These are phyloP conservation scores for Anacardium occidentale DNA, from an alignment of 345 rosid species.

Conservation along the genomic window DNA sequence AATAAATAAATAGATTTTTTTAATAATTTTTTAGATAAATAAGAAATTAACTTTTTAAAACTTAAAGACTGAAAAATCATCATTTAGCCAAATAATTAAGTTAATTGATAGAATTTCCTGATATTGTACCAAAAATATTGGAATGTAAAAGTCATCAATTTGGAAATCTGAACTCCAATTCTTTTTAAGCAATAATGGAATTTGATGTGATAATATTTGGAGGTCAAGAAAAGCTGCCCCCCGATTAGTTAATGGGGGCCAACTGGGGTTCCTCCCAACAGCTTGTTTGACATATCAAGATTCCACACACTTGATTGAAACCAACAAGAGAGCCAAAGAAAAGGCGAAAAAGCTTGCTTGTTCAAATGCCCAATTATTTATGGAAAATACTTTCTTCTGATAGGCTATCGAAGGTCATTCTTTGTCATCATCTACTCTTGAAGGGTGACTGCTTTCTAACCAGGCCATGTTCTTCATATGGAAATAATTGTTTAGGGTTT, in stretches of 20 bases:
- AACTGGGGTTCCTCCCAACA: conserved; percentile 7
- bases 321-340: background rate
- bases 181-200: background rate
- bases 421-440: conserved; percentile 15
- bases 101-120: too few species aligned
- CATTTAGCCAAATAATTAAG: too few species aligned
- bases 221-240: conserved; percentile 8
- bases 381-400: conserved; percentile 11
- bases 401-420: conserved; percentile 15
- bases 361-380: background rate
- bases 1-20: too few species aligned
- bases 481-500: background rate
- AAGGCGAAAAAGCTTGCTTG: conserved; percentile 15
- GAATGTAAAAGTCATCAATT: background rate
- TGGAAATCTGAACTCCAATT: background rate
- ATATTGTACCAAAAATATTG: too few species aligned
- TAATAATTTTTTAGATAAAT: too few species aligned
- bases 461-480: background rate
- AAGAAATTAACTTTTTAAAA: too few species aligned
- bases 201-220: background rate
- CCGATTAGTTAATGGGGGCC: background rate
- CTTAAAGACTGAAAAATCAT: too few species aligned
- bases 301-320: conserved; percentile 7
- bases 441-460: conserved; percentile 13
- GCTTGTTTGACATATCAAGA: conserved; percentile 18